Evolutionary conservation across 2,329 filamentous ascomycete genomes (phyloP), one percentile per base, ranked within the genome.

Genomic region (Ophiostoma perfectum): DNA sequence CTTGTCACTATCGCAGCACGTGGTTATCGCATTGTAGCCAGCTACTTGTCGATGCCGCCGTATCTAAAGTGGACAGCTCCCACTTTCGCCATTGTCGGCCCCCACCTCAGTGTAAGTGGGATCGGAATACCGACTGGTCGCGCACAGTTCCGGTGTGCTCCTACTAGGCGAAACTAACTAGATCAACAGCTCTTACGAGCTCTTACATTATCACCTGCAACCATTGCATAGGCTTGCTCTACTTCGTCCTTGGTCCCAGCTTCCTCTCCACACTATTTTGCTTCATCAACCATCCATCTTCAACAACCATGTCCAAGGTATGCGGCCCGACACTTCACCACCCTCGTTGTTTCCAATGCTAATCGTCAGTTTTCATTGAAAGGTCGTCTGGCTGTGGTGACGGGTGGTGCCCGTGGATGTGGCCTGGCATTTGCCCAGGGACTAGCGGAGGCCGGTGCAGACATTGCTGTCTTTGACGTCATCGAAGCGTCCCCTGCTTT

Each of bases 341-440:
- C 12, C 42, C 42, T 44, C 42, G 8, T 38, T 2, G 11, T 14
- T 45, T 36, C 5, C 5, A 7, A 49, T 49, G 5, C n/a, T 44
- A 52, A 42, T 27, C 18, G 1, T 16, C 4, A 72, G 68, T 72
- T 72, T 42, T 72, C 71, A 2, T 66, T 71, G 39, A 65, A 67
- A 44, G 71, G 71, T n/a, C 70, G 88, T 73, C 83, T 90, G 1
- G 85, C 92, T 64, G 76, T 90, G 42, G 87, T 93, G 3, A 90
- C 89, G 1, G 90, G 90, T 18, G 90, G 85, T 67, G 90, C 86
- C 2, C 83, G 87, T 70, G 91, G 91, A 0, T 82, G 93, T 9
- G 90, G 90, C n/a, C 78, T 94, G 27, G 86, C 88, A 5, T 85
- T 93, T 73, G 86, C 89, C 0, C 90, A 93, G 74, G 90, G 88